Conservation (phyloP, 2,329 filamentous ascomycete species). For the Hymenoscyphus infarciens region DNA sequence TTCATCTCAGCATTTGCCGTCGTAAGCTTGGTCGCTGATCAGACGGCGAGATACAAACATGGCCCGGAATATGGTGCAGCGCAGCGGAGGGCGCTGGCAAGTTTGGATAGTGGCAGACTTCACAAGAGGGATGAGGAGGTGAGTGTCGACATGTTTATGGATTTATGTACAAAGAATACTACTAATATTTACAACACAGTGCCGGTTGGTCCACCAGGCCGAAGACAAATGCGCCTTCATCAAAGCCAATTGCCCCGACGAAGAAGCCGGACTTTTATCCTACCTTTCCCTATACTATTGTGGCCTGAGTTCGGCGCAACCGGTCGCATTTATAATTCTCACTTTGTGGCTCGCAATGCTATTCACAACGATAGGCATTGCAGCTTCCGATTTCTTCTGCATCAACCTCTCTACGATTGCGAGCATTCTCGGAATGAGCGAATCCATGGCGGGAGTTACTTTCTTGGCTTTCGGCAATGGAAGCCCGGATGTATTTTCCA, state of each 20-base stretch:
- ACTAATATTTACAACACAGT: conserved; percentile 45
- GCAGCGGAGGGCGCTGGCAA: conserved; percentile 29
- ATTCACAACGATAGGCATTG: conserved; percentile 96
- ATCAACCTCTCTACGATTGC: conserved; percentile 94
- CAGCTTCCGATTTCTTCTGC: conserved; percentile 97
- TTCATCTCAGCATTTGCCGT: conserved; percentile 31
- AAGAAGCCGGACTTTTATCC: conserved; percentile 83
- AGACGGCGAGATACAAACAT: conserved; percentile 30
- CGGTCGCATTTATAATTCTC: conserved; percentile 75
- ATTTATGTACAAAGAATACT: neutral
- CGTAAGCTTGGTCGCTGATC: conserved; percentile 32
- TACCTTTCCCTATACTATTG: conserved; percentile 95
- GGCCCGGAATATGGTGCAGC: conserved; percentile 29
- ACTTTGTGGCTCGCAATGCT: conserved; percentile 81
- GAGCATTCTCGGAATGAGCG: conserved; percentile 83
- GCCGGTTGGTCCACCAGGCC: conserved; percentile 73
- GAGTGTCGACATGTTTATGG: conserved; percentile 6
- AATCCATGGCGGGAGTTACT: conserved; percentile 93
- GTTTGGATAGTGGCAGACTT: conserved; percentile 25
- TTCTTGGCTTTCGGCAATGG: conserved; percentile 97
- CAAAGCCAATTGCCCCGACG: conserved; percentile 74
- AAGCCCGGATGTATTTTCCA: conserved; percentile 96
- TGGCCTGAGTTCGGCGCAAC: conserved; percentile 61
- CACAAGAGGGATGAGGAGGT: conserved; percentile 36
- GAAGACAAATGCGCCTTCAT: conserved; percentile 86